Evolutionary conservation across 345 rosid genomes (phyloP), one percentile per base, ranked within the genome.

Genomic region (Mallotus nudiflorus): DNA sequence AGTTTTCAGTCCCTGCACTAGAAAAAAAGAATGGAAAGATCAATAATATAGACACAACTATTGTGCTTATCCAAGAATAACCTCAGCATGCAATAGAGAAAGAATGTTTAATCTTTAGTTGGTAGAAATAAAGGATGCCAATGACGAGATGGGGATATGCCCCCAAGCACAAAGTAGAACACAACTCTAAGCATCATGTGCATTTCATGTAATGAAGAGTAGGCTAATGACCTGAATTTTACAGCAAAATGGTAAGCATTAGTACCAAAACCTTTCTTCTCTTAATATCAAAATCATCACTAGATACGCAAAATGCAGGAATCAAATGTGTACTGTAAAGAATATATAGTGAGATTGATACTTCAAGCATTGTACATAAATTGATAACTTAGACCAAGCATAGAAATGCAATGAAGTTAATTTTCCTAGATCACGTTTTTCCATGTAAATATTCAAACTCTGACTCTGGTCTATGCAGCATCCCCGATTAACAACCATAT

Each of bases 401-500:
- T 87, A 74, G 72, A 92, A 92, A 71, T 92, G 97, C 59, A 89
- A 71, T 54, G 97, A 90, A 69, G 97, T 89, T 37, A 92, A 85
- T 69, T 89, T 89, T 15, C 86, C 90, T 29, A 88, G 80, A 75
- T 85, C 89, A 44, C 93, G 93, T 55, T 87, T 87, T 24, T 89
- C 96, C 96, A 92, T 88, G 72, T 92, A 94, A 49, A 92, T 91
- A 67, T 89, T 93, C 63, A 91, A 81, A 78, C 98, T 93, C 73
- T 93, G 98, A 62, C 98, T 93, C 76, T 89, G 98, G 68, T 93
- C 96, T 72, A 89, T 89, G 69, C 80, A 93, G 81, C 92, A 88
- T 29, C 98, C 97, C 68, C 95, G 86, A 81, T 87, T 88, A 35
- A 78, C 95, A 28, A 91, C 97, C 95, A 91, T 91, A 46, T 91